phyloP scores from a whole-genome alignment of 2,329 filamentous ascomycete species.

The Neophaeococcomyces mojaviensis region DNA sequence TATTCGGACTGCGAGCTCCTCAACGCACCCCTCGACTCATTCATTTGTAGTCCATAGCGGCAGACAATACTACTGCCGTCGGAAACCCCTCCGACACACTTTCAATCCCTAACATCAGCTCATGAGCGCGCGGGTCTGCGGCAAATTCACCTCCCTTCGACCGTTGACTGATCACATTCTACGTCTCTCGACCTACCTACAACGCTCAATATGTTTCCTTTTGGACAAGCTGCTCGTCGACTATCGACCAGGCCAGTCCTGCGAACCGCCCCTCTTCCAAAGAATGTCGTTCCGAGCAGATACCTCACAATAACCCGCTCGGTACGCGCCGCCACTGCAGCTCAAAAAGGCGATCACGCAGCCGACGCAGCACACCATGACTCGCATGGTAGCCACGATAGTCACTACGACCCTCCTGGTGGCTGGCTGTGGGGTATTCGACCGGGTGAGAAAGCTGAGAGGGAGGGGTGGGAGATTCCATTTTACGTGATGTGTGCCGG shows the following conservation, averaged over 20 bases:
- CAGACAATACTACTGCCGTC: too few species aligned
- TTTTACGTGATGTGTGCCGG: conserved; percentile 60
- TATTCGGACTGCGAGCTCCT: too few species aligned
- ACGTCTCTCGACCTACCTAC: background rate
- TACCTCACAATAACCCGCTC: background rate
- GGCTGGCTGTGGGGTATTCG: conserved; percentile 93
- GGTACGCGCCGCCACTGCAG: conserved; percentile 3
- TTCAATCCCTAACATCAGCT: too few species aligned
- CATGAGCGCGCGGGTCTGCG: too few species aligned
- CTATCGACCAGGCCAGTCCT: conserved; percentile 1
- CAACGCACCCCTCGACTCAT: too few species aligned
- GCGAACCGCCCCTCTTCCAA: background rate
- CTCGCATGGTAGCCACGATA: conserved; percentile 15
- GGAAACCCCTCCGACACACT: too few species aligned
- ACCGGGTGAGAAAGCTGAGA: conserved; percentile 90
- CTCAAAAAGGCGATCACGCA: conserved; percentile 1
- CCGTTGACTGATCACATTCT: background rate
- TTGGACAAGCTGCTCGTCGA: conserved; percentile 6
- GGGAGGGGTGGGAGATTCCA: conserved; percentile 90
- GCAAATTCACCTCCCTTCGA: background rate
- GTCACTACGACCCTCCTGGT: conserved; percentile 76
- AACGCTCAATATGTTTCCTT: conserved; percentile 2
- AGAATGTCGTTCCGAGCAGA: background rate
- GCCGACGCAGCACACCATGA: conserved; percentile 1
- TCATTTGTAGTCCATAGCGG: too few species aligned